Base-by-base conservation (phyloP, 495 filamentous ascomycete genomes). In the Clavariopsis aquatica region DNA sequence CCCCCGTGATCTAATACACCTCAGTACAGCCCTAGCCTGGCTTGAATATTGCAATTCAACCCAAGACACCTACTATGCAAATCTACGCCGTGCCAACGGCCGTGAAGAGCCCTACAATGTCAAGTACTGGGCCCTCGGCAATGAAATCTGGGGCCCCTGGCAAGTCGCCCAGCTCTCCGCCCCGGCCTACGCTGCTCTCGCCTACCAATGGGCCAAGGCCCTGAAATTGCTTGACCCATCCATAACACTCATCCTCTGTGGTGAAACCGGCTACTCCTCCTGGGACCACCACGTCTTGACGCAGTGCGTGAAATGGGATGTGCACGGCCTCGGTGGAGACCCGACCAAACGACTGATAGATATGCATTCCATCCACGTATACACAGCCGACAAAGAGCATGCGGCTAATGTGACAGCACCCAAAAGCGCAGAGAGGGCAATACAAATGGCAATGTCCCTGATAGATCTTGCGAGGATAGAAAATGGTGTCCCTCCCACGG, bases 91-190 rank as follows among this genome's bases (percentile, higher is more conserved):
- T 17, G 82, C 86, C 65, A 86, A 92, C 72, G 89, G 89, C 1
- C 83, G 80, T 22, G 78, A 85, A 56, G 82, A 90, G 71, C 89
- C 89, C 6, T 92, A 92, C 73, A 83, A 85, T 68, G 86, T 85
- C 47, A 86, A 84, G 73, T 86, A 86, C 76, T 86, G 83, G 83
- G 82, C 83, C 28, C 78, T 86, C 19, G 89, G 89, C 9, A 93
- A 93, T 73, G 89, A 93, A 72, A 77, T 79, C 45, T 91, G 84
- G 82, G 89, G 89, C 19, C 84, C 88, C n/a, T 92, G 89, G 89
- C 88, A 91, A 73, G 84, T 93, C 80, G 71, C 23, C 34, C 87
- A 91, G 74, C 83, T 86, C 78, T 90, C 87, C 27, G 85, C 86
- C 69, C 84, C 88, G 69, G 86, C 85, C 71, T 93, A 93, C 70